Percentiles rank a stretch among this genome's conserved stretches.
Evolutionary conservation across 2,329 filamentous ascomycete species (phyloP).

Genomic region (Macrophomina tecta): DNA sequence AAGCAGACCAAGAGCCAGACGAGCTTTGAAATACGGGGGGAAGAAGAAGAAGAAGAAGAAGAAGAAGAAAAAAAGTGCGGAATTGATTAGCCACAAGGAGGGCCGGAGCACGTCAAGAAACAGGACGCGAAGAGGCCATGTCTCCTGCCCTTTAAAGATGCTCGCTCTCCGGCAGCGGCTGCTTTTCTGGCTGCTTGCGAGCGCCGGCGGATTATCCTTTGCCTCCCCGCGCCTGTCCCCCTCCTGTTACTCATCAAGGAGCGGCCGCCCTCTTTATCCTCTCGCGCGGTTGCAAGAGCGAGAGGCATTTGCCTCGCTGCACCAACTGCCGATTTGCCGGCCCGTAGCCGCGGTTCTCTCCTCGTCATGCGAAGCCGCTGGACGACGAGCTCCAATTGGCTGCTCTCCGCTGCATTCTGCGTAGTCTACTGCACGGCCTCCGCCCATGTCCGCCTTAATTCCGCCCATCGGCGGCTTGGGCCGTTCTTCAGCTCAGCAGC

Average conservation of each 20-base stretch:
- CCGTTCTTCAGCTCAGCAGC: background rate
- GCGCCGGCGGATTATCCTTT: no score
- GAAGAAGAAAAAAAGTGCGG: background rate
- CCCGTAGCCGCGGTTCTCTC: background rate
- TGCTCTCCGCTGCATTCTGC: background rate
- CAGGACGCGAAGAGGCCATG: background rate
- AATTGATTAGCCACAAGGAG: background rate
- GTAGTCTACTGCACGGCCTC: background rate
- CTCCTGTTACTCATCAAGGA: background rate
- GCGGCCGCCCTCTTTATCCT: background rate
- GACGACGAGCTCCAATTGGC: background rate
- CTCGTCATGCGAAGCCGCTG: background rate
- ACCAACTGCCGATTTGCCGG: slow-evolving; percentile 14
- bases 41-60: background rate
- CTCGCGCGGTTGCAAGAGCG: slow-evolving; percentile 3
- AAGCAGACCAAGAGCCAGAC: background rate
- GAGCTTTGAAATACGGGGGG: background rate
- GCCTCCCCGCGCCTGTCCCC: background rate
- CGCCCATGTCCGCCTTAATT: background rate
- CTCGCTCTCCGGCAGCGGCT: background rate
- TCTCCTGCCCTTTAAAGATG: background rate
- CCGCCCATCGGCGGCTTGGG: background rate
- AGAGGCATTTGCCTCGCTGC: background rate
- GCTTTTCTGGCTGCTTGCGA: background rate
- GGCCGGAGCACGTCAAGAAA: slow-evolving; percentile 1